phyloP scores from a whole-genome alignment of 2,329 filamentous ascomycete species.

The Colletotrichum sp. region DNA sequence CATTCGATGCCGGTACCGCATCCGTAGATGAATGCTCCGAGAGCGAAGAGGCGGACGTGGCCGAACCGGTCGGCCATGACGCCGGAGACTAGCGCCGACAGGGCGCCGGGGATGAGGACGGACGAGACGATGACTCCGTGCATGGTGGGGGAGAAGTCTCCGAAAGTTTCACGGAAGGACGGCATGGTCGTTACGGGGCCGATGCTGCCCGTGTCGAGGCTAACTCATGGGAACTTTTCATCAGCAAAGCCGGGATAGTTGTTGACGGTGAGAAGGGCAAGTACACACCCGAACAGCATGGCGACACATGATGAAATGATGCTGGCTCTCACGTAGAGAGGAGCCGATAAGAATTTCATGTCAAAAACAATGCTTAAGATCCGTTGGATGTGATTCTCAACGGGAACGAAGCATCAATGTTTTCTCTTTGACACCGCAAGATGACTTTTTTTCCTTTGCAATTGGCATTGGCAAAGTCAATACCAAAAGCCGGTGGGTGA shows the following conservation, averaged over 20 bases:
- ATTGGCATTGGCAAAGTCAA: not conserved
- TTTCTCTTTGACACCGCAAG: not conserved
- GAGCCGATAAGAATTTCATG: conserved; percentile 11
- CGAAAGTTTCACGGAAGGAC: conserved; percentile 54
- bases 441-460: not conserved
- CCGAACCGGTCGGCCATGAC: conserved; percentile 59
- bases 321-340: conserved; percentile 33
- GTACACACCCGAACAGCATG: conserved; percentile 34
- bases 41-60: conserved; percentile 54
- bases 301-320: conserved; percentile 34
- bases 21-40: conserved; percentile 56
- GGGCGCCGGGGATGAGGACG: conserved; percentile 62
- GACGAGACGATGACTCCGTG: conserved; percentile 66
- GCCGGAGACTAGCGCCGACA: conserved; percentile 64
- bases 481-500: not conserved
- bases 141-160: conserved; percentile 56
- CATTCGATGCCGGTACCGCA: conserved; percentile 52
- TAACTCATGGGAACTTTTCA: not conserved
- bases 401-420: not conserved
- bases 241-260: not conserved
- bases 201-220: conserved; percentile 55
- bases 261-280: not conserved
- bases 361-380: not conserved
- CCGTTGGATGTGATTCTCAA: not conserved
- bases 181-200: conserved; percentile 65